Percentiles rank a stretch among this genome's conserved stretches.
phyloP scores from a whole-genome alignment of 306 rosid genomes.

The Cajanus cajan region DNA sequence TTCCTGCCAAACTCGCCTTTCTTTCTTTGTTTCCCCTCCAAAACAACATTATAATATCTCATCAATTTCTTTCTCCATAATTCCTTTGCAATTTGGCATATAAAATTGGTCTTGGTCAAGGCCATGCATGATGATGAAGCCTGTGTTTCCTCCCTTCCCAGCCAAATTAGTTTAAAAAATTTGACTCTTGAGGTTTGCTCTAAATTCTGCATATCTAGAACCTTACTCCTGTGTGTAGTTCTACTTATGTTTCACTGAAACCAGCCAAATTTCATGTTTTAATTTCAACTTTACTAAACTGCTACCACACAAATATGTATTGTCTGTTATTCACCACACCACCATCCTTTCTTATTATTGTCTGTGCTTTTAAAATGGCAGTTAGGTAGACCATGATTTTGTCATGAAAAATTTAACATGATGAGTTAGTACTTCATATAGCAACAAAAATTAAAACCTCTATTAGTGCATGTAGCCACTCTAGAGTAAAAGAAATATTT shows the following conservation, averaged over 20 bases:
- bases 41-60: neutral
- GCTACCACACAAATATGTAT: neutral
- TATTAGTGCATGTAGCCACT: slow-evolving; percentile 14
- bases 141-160: neutral
- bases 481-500: neutral
- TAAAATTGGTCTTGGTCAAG: neutral
- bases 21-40: neutral
- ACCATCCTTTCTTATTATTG: neutral
- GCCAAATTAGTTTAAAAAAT: neutral
- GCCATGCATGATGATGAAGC: neutral
- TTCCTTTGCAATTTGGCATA: neutral
- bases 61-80: neutral
- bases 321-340: too few relatives aligned
- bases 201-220: neutral
- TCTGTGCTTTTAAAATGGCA: neutral
- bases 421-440: neutral
- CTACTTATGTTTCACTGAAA: neutral
- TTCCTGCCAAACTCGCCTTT: neutral
- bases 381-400: neutral
- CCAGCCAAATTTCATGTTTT: neutral
- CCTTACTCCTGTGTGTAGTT: neutral
- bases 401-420: neutral
- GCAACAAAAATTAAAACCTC: neutral
- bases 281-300: neutral
- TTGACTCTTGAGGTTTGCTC: slow-evolving; percentile 11